Conservation (phyloP, 2,329 filamentous ascomycete genomes). For the Capronia coronata region DNA sequence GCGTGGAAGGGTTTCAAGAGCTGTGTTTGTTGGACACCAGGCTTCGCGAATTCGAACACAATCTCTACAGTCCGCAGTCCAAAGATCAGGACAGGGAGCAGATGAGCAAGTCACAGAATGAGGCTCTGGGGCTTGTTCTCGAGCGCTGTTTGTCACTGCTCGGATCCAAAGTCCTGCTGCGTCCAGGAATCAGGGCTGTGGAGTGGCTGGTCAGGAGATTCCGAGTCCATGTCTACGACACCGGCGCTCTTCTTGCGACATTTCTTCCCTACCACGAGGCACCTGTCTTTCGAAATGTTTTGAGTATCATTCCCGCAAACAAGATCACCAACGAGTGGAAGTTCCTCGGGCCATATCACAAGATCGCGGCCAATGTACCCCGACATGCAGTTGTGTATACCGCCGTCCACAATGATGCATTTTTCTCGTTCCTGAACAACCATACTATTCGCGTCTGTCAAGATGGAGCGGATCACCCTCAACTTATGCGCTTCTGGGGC, state of each 20-base stretch:
- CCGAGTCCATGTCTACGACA: conserved; percentile 87
- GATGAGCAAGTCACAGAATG: conserved; percentile 75
- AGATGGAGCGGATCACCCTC: conserved; percentile 65
- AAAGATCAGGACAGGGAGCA: conserved; percentile 79
- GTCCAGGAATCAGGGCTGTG: conserved; percentile 80
- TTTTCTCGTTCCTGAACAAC: conserved; percentile 69
- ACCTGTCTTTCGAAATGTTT: conserved; percentile 73
- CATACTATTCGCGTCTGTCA: conserved; percentile 71
- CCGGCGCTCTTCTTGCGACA: conserved; percentile 66
- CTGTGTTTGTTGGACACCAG: conserved; percentile 78
- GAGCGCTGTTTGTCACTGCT: conserved; percentile 77
- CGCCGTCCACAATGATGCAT: conserved; percentile 67
- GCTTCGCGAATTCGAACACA: conserved; percentile 66
- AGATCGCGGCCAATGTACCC: conserved; percentile 67
- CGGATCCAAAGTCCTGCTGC: conserved; percentile 69
- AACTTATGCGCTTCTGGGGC: conserved; percentile 83
- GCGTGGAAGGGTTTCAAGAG: conserved; percentile 82
- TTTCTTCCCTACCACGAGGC: conserved; percentile 90
- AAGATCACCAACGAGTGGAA: conserved; percentile 66
- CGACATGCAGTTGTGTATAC: conserved; percentile 77
- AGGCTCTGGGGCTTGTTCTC: conserved; percentile 68
- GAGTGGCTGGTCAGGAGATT: conserved; percentile 95
- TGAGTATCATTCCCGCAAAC: conserved; percentile 75
- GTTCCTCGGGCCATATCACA: conserved; percentile 81
- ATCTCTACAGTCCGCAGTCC: conserved; percentile 89